A percentile compares a stretch with the other conserved stretches of the same genome.
Evolutionary conservation across 1,139 yeast species (phyloP).

Genomic region (Sugiyamaella xylanicola): DNA sequence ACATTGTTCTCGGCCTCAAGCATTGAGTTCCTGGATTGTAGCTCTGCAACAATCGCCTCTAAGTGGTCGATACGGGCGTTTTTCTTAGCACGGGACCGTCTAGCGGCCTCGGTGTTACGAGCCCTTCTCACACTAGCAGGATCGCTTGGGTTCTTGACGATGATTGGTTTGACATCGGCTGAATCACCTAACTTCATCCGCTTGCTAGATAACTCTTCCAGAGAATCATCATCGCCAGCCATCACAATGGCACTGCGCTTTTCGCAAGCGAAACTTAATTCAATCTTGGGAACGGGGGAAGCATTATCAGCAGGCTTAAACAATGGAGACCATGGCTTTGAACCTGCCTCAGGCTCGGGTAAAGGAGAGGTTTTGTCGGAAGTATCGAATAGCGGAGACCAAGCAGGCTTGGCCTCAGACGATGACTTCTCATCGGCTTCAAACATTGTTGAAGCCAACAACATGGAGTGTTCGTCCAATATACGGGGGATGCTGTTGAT

Average conservation of each 20-base stretch:
- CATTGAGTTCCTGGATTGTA: constrained; percentile 56
- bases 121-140: constrained; percentile 81
- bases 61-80: constrained; percentile 84
- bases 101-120: constrained; percentile 94
- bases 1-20: constrained; percentile 54
- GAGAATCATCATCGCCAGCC: constrained; percentile 16
- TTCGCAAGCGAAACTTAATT: constrained; percentile 26
- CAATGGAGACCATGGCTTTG: constrained; percentile 23
- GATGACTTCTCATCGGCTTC: constrained; percentile 8
- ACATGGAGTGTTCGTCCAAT: not conserved
- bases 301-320: constrained; percentile 16
- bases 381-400: constrained; percentile 23
- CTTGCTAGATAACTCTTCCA: constrained; percentile 6
- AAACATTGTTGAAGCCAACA: constrained; percentile 23
- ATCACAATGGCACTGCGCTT: constrained; percentile 29
- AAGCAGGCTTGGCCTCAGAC: constrained; percentile 3
- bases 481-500: constrained; percentile 1
- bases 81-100: constrained; percentile 92
- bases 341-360: not conserved
- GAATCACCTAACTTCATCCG: constrained; percentile 8
- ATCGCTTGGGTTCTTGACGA: constrained; percentile 57
- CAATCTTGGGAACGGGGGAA: constrained; percentile 19
- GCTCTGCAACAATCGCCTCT: constrained; percentile 71
- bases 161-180: constrained; percentile 60
- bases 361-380: constrained; percentile 8